Conservation (phyloP, 805 yeast genomes). For the Saturnispora ahearnii region DNA sequence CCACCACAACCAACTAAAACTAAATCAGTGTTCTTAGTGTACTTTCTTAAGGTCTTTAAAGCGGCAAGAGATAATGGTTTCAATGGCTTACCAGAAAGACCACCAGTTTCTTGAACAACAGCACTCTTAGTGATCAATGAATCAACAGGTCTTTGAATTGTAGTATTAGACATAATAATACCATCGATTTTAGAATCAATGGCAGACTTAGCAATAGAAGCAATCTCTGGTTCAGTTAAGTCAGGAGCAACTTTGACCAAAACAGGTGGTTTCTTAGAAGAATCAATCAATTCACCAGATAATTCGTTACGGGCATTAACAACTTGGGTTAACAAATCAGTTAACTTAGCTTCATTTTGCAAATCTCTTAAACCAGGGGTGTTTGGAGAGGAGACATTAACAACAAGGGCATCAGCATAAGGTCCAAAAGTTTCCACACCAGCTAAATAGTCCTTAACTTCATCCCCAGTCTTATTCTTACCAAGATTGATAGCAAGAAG, state of each 20-base stretch:
- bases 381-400: slow-evolving; percentile 91
- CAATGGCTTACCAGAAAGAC: slow-evolving; percentile 86
- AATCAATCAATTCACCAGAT: slow-evolving; percentile 32
- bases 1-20: slow-evolving; percentile 94
- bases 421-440: slow-evolving; percentile 80
- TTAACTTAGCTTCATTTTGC: slow-evolving; percentile 68
- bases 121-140: slow-evolving; percentile 40
- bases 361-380: slow-evolving; percentile 90
- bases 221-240: slow-evolving; percentile 68
- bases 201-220: slow-evolving; percentile 75
- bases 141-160: slow-evolving; percentile 66
- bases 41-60: slow-evolving; percentile 58
- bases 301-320: slow-evolving; percentile 57
- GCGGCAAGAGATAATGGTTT: slow-evolving; percentile 73
- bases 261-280: slow-evolving; percentile 55
- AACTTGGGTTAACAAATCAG: slow-evolving; percentile 56
- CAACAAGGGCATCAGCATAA: slow-evolving; percentile 79
- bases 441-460: slow-evolving; percentile 70
- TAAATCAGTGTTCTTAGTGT: slow-evolving; percentile 63
- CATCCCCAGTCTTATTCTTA: slow-evolving; percentile 88
- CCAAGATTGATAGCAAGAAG: slow-evolving; percentile 81
- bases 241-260: slow-evolving; percentile 94
- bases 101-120: slow-evolving; percentile 61
- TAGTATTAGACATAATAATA: slow-evolving; percentile 85
- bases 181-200: slow-evolving; percentile 77